Conservation (phyloP, 129 eudicot species). For the Daucus carota region DH1_v3.0 NC_030383.2:41217501-41218000, state of each 20-base stretch:
- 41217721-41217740: background rate
- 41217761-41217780: background rate
- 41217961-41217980: background rate
- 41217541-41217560: too few species aligned
- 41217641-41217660: background rate
- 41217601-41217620: too few species aligned
- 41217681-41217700: background rate
- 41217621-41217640: background rate
- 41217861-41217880: slow-evolving; percentile 85
- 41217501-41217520: too few species aligned
- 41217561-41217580: too few species aligned
- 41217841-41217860: slow-evolving; percentile 89
- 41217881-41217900: slow-evolving; percentile 81
- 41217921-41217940: slow-evolving; percentile 37
- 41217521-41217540: too few species aligned
- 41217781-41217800: background rate
- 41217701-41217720: background rate
- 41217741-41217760: background rate
- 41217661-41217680: background rate
- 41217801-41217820: slow-evolving; percentile 21
- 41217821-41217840: slow-evolving; percentile 76
- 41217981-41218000: background rate
- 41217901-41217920: slow-evolving; percentile 77
- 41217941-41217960: background rate
- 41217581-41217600: too few species aligned